Base-by-base conservation (phyloP, 2,329 filamentous ascomycete species). In the Pseudocercospora pini-densiflorae region DNA sequence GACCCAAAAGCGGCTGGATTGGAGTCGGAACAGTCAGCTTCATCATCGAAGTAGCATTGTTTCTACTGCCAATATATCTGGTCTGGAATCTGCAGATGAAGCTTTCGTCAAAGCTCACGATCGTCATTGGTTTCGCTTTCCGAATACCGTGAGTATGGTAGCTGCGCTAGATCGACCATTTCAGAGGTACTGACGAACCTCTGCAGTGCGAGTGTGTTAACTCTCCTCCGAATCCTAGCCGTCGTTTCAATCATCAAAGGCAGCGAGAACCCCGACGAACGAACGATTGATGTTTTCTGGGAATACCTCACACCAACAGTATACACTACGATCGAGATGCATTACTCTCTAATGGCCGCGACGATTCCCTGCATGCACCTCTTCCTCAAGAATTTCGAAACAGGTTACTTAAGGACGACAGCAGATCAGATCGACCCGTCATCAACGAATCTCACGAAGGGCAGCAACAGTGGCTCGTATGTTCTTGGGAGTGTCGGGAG, bases 331-430 rank as follows among this genome's bases (percentile, higher is more conserved):
- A 53, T 69, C 36, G 67, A 69, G 36, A 65, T 67, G 67, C 62
- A 69, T 63, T 69, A 65, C 47, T 61, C 54, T 9, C 51, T 69
- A 5, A 67, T 69, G 64, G 64, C 67, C 7, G 67, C 67, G 14
- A 69, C 67, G 7, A 67, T 69, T n/a, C 67, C 67, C 2, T 69
- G 67, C 55, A 67, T 69, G 64, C 67, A 67, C 59, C 62, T 69
- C 21, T 69, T 69, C 54, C 62, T 69, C 24, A 51, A 55, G 16
- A 45, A 64, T 5, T 69, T 69, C 62, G 63, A 54, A 19, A 69
- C 65, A 19, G 67, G 65, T 4, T 67, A 63, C 27, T 33, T 69
- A 7, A 54, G 67, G n/a, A 64, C 64, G 4, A 69, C 64, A 5
- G 58, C 53, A 8, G 61, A 63, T 10, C 67, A 69, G 47, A 33